Base-by-base conservation (phyloP, 805 yeast genomes). In the Barnettozyma sucrosica region DNA sequence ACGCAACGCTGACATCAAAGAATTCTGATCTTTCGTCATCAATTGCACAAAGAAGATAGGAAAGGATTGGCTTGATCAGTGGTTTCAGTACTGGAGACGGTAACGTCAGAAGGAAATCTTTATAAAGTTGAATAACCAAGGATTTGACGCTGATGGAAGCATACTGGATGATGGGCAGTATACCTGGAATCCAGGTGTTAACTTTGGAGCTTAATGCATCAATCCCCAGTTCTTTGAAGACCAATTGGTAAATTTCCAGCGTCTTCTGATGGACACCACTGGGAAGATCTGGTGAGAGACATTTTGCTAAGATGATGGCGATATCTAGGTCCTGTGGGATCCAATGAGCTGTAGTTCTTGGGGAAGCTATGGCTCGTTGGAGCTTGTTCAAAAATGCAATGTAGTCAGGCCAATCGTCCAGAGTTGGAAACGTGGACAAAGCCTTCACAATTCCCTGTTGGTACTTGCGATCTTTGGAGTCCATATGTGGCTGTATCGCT, bases 321-420 rank as follows among this genome's bases (percentile, higher is more conserved):
- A 93, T 81, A 43, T 77, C 77, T 13, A 77, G 68, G 3, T 83
- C 78, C 41, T 70, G 74, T 0, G 97, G 98, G 11, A 92, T 72
- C 76, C 80, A 79, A 50, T 77, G 71, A 39, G 66, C 48, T 43
- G 66, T 53, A 55, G 47, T 38, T 16, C 44, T 32, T 36, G 62
- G 53, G 63, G 74, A 66, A 49, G 76, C 78, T 36, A 90, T 65
- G 0, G 95, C 82, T 62, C 89, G 87, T 49, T 81, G 80, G 6
- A 95, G 74, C 50, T 85, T 80, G 2, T 92, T 81, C 40, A 95
- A 70, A 62, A 88, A 90, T 20, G 97, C 84, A 48, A 93, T 93
- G 63, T 92, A 89, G 63, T 93, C 99, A 13, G 99, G 98, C 99
- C 99, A 93, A 69, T 93, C 99, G 28, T 81, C 85, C 2, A 89